Base-by-base conservation (phyloP, 495 filamentous ascomycete genomes). In the Cercophora samala region DNA sequence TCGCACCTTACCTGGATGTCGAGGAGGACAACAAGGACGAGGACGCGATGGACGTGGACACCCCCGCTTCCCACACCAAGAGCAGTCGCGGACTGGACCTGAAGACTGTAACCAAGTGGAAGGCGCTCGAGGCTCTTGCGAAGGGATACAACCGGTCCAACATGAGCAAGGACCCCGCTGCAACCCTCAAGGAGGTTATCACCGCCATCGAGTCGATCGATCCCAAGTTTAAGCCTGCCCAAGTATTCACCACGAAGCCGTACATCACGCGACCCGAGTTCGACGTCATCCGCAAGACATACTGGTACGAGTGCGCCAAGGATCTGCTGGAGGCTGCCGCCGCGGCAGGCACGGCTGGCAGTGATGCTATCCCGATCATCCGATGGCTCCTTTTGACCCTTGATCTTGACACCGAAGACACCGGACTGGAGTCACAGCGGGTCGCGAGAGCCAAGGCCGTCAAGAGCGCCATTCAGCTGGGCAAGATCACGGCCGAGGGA, bases 31-130 rank as follows among this genome's bases (percentile, higher is more conserved):
- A 84, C 51, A 84, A 83, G 4, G 80, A 81, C 21, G 79, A 82
- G 19, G 85, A 87, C 65, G 83, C 80, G 51, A 95, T 93, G 91
- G 91, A 93, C 29, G 75, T 79, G 2, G 73, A 80, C 65, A 66
- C 65, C 24, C 66, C 67, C 18, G 65, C 71, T 22, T 68, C 58
- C 17, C 32, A 24, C 5, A 68, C 59, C 60, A 71, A 42, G 58
- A 56, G n/a, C 21, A 69, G n/a, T 70, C 74, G 26, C 0, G 75
- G 76, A 11, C 11, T 76, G 9, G 77, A 81, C 54, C 71, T 72
- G 4, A 81, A 68, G 67, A 74, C 56, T 24, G 51, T 67, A 66
- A 78, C 77, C 8, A 72, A 68, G 1, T 79, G 79, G 64, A 77
- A 77, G 17, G 80, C 79, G 11, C 68, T 82, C 15, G 79, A 82